Evolutionary conservation across 108 stramenopile species (phyloP).

Genomic region (Stephanodiscus triporus): DNA sequence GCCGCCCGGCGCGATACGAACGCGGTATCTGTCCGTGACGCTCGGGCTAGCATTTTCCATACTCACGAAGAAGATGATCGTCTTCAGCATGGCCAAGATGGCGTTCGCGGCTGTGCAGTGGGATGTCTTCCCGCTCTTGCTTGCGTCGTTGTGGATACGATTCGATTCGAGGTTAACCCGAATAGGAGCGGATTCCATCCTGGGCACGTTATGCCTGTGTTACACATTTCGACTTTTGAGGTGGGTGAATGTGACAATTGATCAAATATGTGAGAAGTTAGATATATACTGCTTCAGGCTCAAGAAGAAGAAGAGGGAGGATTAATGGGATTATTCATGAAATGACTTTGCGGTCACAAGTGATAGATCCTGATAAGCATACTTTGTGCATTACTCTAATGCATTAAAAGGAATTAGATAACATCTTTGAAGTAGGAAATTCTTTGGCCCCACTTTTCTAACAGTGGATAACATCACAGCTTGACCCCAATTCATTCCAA

Average conservation of each 20-base stretch:
- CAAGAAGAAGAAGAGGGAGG: slow-evolving; percentile 49
- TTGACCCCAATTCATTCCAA: no score
- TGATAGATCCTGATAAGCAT: no score
- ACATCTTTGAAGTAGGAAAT: no score
- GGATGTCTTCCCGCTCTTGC: slow-evolving; percentile 63
- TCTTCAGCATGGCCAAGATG: slow-evolving; percentile 85
- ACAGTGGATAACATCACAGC: no score
- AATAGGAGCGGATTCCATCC: slow-evolving; percentile 43
- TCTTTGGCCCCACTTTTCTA: no score
- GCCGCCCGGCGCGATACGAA: slow-evolving; percentile 34
- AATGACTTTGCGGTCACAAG: neutral
- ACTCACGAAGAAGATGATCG: slow-evolving; percentile 86
- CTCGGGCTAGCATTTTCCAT: slow-evolving; percentile 69
- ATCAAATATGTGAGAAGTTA: slow-evolving; percentile 65
- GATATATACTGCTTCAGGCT: slow-evolving; percentile 75
- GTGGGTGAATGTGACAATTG: slow-evolving; percentile 61
- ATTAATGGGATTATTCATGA: neutral
- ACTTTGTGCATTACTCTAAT: no score
- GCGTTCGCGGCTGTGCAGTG: slow-evolving; percentile 68
- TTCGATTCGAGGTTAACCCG: slow-evolving; percentile 37
- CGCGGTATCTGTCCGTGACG: slow-evolving; percentile 53
- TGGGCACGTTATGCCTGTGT: slow-evolving; percentile 53
- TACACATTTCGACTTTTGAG: slow-evolving; percentile 56
- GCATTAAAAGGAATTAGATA: no score
- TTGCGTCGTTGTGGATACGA: slow-evolving; percentile 52